A percentile compares a stretch with the other conserved stretches of the same genome.
phyloP scores from a whole-genome alignment of 2,329 filamentous ascomycete species.

The Aaosphaeria pasadenensis region DNA sequence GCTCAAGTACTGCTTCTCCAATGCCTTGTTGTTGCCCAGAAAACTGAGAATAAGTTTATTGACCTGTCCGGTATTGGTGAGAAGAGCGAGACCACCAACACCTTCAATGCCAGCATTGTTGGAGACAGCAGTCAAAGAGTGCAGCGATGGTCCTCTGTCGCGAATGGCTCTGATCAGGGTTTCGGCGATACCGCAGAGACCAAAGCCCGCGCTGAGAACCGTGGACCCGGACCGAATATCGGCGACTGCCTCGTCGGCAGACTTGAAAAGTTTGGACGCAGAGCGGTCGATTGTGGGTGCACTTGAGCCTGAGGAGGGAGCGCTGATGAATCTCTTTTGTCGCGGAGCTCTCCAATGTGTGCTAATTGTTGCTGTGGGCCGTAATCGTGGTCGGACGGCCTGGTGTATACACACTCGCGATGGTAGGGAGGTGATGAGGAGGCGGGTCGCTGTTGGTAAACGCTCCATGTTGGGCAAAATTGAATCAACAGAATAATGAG shows the following conservation, averaged over 20 bases:
- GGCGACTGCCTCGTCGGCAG: constrained; percentile 36
- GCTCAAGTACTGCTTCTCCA: constrained; percentile 71
- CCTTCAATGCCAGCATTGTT: constrained; percentile 76
- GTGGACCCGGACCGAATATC: constrained; percentile 36
- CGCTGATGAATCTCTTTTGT: constrained; percentile 21
- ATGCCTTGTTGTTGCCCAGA: constrained; percentile 71
- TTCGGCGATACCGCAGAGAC: constrained; percentile 38
- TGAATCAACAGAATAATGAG: background rate
- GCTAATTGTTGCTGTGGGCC: constrained; percentile 13
- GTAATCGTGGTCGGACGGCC: constrained; percentile 25
- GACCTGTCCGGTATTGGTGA: constrained; percentile 68
- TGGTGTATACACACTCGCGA: constrained; percentile 24
- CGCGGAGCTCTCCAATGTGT: constrained; percentile 19
- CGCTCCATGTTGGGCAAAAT: constrained; percentile 24
- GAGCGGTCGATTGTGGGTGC: constrained; percentile 33
- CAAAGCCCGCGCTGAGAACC: constrained; percentile 38
- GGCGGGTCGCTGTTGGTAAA: constrained; percentile 23
- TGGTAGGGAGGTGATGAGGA: constrained; percentile 23
- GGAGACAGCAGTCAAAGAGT: constrained; percentile 67
- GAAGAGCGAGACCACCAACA: constrained; percentile 61
- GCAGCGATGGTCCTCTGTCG: constrained; percentile 27
- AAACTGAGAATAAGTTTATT: constrained; percentile 73
- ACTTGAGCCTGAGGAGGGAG: constrained; percentile 13
- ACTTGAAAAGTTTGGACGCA: constrained; percentile 34
- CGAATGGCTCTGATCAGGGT: constrained; percentile 36